These are phyloP conservation scores for Aspergillus felis DNA, from an alignment of 2,329 filamentous ascomycete species.

Conservation along the genomic window DNA sequence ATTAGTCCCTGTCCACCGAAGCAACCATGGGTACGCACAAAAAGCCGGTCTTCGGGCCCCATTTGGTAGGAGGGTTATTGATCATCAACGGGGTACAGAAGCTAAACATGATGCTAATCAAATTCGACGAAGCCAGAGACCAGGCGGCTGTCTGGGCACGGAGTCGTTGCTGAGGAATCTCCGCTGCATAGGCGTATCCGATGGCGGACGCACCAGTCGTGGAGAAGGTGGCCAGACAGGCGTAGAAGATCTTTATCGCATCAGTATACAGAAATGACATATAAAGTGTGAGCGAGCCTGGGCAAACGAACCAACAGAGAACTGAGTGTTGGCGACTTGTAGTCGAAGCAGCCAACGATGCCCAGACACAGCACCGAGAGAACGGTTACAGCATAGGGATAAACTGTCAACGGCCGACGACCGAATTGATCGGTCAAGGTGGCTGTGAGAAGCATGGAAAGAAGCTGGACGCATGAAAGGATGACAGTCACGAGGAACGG, in stretches of 20 bases:
- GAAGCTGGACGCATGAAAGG: constrained; percentile 39
- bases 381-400: constrained; percentile 37
- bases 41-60: constrained; percentile 46
- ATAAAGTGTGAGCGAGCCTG: not conserved
- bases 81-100: constrained; percentile 47
- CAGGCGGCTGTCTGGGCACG: constrained; percentile 39
- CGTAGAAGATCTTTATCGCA: constrained; percentile 37
- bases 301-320: constrained; percentile 33
- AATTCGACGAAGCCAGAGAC: constrained; percentile 39
- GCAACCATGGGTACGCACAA: constrained; percentile 30
- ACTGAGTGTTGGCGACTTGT: constrained; percentile 28
- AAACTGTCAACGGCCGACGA: constrained; percentile 39
- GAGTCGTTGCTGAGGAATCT: constrained; percentile 40
- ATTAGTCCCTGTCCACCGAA: not conserved
- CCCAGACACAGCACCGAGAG: constrained; percentile 37
- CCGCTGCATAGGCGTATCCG: constrained; percentile 43
- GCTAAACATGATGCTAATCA: constrained; percentile 43
- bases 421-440: constrained; percentile 33
- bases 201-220: constrained; percentile 43
- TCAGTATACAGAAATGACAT: not conserved
- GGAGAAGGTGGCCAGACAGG: constrained; percentile 40
- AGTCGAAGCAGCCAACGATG: constrained; percentile 41
- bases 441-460: constrained; percentile 40
- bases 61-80: constrained; percentile 32
- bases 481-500: constrained; percentile 44